phyloP scores from a whole-genome alignment of 306 rosid species.

The Cucurbita ficifolia region DNA sequence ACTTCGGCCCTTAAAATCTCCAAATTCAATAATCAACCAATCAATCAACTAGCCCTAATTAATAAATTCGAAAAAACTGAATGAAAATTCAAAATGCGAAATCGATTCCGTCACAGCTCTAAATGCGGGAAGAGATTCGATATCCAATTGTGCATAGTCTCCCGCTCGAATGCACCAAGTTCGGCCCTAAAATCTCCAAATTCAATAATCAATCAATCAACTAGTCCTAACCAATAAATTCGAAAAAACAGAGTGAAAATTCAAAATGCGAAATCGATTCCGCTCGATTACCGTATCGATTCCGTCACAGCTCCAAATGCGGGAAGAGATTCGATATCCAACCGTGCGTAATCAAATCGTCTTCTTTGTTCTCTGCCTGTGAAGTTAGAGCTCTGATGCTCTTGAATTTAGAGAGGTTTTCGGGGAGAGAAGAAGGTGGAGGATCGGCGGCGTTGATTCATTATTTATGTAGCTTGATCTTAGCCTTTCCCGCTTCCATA shows the following conservation, averaged over 20 bases:
- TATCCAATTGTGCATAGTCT: constrained; percentile 27
- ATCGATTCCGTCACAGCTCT: constrained; percentile 1
- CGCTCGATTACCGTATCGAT: constrained; percentile 26
- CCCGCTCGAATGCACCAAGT: constrained; percentile 19
- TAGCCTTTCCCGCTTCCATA: constrained; percentile 24
- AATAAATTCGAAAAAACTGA: too few species aligned
- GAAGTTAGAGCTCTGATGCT: constrained; percentile 10
- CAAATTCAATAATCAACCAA: neutral
- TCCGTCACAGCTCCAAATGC: constrained; percentile 35
- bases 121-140: constrained; percentile 35
- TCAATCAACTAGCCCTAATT: too few species aligned
- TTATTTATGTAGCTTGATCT: constrained; percentile 47
- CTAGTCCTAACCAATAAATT: neutral
- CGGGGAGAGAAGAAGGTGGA: constrained; percentile 34
- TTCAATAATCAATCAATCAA: neutral
- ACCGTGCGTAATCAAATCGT: constrained; percentile 7
- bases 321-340: constrained; percentile 43
- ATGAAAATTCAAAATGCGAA: too few species aligned
- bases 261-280: neutral
- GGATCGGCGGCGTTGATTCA: constrained; percentile 35
- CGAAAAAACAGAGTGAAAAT: neutral
- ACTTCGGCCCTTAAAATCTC: constrained; percentile 13
- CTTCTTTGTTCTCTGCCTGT: neutral
- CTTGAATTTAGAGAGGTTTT: constrained; percentile 46
- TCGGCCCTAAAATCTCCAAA: neutral